Conservation (phyloP, 139 green algal genomes). For the Diplosphaera chodatii region DNA sequence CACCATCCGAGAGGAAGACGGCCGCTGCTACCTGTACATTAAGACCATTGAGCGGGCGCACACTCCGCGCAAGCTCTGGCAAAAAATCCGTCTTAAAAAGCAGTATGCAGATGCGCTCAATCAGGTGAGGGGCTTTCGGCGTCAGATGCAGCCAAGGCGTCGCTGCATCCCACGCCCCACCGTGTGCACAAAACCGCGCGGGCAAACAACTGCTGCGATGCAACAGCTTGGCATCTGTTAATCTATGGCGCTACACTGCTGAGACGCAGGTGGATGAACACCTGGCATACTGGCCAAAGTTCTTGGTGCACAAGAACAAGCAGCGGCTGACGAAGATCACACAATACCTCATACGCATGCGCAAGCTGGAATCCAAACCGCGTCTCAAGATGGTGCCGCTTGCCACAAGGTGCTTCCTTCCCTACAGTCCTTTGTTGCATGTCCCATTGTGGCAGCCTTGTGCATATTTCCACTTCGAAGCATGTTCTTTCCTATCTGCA, state of each 20-base stretch:
- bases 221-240: too few species aligned
- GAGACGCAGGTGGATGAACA: conserved; percentile 81
- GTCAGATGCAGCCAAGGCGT: too few species aligned
- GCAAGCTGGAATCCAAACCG: conserved; percentile 72
- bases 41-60: conserved; percentile 98
- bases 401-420: conserved; percentile 64
- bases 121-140: not conserved
- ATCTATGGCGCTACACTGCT: too few species aligned
- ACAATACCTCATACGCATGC: conserved; percentile 97
- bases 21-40: conserved; percentile 89
- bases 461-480: too few species aligned
- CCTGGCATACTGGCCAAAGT: conserved; percentile 93
- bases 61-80: conserved; percentile 90
- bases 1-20: conserved; percentile 76
- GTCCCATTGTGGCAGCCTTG: too few species aligned
- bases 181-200: too few species aligned
- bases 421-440: too few species aligned
- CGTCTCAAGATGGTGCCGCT: conserved; percentile 84
- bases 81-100: conserved; percentile 81
- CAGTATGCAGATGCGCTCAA: conserved; percentile 65
- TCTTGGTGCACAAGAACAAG: conserved; percentile 99
- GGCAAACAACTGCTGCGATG: too few species aligned
- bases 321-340: conserved; percentile 99
- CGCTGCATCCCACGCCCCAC: too few species aligned
- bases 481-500: too few species aligned